A percentile compares a stretch with the other conserved stretches of the same genome.
These are phyloP conservation scores for Aaosphaeria arxii DNA, from an alignment of 2,329 filamentous ascomycete genomes.

Conservation along the genomic window DNA sequence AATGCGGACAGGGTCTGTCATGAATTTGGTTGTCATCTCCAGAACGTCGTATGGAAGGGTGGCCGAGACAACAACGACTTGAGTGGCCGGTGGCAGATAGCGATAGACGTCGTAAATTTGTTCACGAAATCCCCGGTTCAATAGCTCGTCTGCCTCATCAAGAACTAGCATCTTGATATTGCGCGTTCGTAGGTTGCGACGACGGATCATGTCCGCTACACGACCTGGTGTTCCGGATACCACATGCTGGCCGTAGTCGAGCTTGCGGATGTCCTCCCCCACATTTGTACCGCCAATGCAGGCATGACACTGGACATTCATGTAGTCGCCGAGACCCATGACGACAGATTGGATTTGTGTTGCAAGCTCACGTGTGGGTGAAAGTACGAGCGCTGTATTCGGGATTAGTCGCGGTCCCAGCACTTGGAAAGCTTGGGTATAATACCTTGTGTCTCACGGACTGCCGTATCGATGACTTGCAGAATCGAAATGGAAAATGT, in stretches of 20 bases:
- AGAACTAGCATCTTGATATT: conserved; percentile 78
- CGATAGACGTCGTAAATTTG: conserved; percentile 99
- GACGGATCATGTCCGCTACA: conserved; percentile 81
- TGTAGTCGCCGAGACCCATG: conserved; percentile 99
- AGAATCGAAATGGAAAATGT: conserved; percentile 96
- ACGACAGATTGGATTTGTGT: conserved; percentile 98
- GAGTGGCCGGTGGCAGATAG: conserved; percentile 91
- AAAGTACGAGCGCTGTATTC: conserved; percentile 76
- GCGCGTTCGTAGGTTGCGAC: conserved; percentile 68
- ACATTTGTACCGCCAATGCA: conserved; percentile 98
- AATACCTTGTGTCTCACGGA: conserved; percentile 76
- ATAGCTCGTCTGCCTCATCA: conserved; percentile 73
- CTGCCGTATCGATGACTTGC: conserved; percentile 90
- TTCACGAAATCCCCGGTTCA: conserved; percentile 94
- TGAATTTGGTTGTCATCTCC: conserved; percentile 99
- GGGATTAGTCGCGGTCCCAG: neutral
- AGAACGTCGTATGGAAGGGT: conserved; percentile 97
- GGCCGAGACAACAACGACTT: conserved; percentile 96
- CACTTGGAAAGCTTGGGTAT: neutral
- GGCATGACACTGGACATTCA: conserved; percentile 98
- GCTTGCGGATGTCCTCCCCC: conserved; percentile 94
- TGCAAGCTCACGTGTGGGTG: conserved; percentile 91
- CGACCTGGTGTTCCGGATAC: conserved; percentile 97
- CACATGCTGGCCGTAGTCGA: conserved; percentile 96
- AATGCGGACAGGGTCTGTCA: conserved; percentile 96